A percentile compares a stretch with the other conserved stretches of the same genome.
These are phyloP conservation scores for Phytophthora tentaculata DNA, from an alignment of 352 stramenopile genomes.

Conservation along the genomic window DNA sequence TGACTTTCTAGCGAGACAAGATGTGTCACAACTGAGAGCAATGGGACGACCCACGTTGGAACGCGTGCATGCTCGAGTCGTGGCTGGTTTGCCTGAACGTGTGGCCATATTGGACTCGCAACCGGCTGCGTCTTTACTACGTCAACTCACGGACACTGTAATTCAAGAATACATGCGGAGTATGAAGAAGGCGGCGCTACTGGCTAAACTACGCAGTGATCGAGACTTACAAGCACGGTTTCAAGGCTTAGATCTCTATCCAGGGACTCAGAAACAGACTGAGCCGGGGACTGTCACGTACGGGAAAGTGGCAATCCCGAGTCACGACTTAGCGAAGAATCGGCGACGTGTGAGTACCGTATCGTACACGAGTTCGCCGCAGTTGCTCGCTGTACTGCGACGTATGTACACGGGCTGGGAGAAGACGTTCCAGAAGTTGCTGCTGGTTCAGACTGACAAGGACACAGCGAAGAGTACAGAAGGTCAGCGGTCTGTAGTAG, in stretches of 20 bases:
- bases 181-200: constrained; percentile 93
- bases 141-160: constrained; percentile 85
- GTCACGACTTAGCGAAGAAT: constrained; percentile 66
- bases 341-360: constrained; percentile 48
- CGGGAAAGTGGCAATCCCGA: constrained; percentile 85
- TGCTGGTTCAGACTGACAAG: constrained; percentile 70
- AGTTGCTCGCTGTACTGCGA: constrained; percentile 80
- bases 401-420: constrained; percentile 93
- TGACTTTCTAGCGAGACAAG: constrained; percentile 88
- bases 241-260: constrained; percentile 65
- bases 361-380: constrained; percentile 66
- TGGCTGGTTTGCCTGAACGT: constrained; percentile 74
- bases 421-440: constrained; percentile 81
- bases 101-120: constrained; percentile 70
- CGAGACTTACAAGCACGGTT: constrained; percentile 73
- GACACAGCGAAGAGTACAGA: neutral
- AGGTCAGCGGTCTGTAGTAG: neutral
- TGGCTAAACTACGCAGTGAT: constrained; percentile 66
- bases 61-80: constrained; percentile 84
- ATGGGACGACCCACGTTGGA: constrained; percentile 85
- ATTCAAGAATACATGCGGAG: constrained; percentile 91
- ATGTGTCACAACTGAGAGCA: constrained; percentile 65
- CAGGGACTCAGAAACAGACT: constrained; percentile 22
- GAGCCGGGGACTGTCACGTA: constrained; percentile 40
- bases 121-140: constrained; percentile 67